A percentile compares a stretch with the other conserved stretches of the same genome.
These are phyloP conservation scores for Thermochaetoides dissita DNA, from an alignment of 2,329 filamentous ascomycete species.

Conservation along the genomic window DNA sequence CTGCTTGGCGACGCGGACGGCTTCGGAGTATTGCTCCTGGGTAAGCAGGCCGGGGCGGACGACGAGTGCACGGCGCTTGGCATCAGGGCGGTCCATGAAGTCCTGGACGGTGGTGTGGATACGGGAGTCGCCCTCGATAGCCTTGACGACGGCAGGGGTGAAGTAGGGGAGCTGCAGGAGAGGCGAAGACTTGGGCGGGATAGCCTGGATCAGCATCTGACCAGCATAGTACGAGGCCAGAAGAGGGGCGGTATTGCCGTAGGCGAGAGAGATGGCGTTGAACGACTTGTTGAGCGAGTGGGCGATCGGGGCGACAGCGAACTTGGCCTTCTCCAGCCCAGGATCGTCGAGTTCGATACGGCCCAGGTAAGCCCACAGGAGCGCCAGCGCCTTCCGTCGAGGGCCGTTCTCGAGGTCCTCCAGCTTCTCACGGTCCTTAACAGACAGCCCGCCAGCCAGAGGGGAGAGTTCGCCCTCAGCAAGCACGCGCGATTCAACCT, in stretches of 20 bases:
- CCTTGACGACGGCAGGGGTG: constrained; percentile 49
- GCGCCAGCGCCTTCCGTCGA: constrained; percentile 71
- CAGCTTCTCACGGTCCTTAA: constrained; percentile 63
- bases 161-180: constrained; percentile 86
- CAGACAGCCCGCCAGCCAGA: constrained; percentile 45
- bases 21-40: constrained; percentile 62
- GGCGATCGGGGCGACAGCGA: constrained; percentile 75
- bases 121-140: constrained; percentile 62
- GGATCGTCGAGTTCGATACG: constrained; percentile 72
- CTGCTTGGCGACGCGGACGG: constrained; percentile 65
- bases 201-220: constrained; percentile 80
- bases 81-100: constrained; percentile 74
- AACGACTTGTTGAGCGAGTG: constrained; percentile 77
- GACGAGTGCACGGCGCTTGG: constrained; percentile 55
- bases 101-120: constrained; percentile 66
- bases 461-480: constrained; percentile 39
- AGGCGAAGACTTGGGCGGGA: constrained; percentile 70
- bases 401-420: constrained; percentile 67
- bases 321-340: constrained; percentile 70
- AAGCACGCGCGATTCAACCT: constrained; percentile 70
- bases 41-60: constrained; percentile 58
- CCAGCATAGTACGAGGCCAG: constrained; percentile 68
- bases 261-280: constrained; percentile 73
- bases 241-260: constrained; percentile 69
- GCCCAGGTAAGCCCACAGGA: constrained; percentile 91